These are phyloP conservation scores for Pichia sp. DNA, from an alignment of 1,139 yeast genomes.

Conservation along the genomic window DNA sequence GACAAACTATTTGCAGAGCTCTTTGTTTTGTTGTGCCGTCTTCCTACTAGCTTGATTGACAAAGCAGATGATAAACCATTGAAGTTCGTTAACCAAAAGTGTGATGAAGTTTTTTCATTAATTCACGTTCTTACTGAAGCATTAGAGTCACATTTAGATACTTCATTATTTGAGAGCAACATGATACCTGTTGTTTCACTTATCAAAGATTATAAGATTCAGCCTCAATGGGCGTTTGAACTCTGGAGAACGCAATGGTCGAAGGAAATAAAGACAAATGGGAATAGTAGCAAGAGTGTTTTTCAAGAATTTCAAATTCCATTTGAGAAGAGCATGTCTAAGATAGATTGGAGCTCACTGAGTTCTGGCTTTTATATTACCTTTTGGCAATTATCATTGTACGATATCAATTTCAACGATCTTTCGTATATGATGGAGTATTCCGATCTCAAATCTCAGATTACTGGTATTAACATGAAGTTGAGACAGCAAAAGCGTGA, in stretches of 20 bases:
- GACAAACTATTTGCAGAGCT: constrained; percentile 55
- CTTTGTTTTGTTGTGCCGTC: constrained; percentile 57
- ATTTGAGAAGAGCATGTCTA: constrained; percentile 27
- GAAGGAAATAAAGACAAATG: constrained; percentile 21
- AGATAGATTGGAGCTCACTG: constrained; percentile 37
- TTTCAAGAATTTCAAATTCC: constrained; percentile 24
- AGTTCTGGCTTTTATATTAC: constrained; percentile 46
- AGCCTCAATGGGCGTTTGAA: constrained; percentile 70
- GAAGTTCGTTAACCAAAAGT: constrained; percentile 65
- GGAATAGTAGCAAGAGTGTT: constrained; percentile 13
- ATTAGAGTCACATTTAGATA: constrained; percentile 47
- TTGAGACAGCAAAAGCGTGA: constrained; percentile 34
- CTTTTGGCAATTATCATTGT: constrained; percentile 76
- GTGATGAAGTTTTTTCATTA: constrained; percentile 67
- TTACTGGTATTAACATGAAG: constrained; percentile 36
- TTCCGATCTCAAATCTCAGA: constrained; percentile 36
- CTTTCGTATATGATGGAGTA: constrained; percentile 49
- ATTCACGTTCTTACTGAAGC: constrained; percentile 62
- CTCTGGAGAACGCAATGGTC: constrained; percentile 60
- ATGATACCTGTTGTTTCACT: constrained; percentile 48
- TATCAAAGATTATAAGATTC: constrained; percentile 46
- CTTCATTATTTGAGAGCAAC: constrained; percentile 34
- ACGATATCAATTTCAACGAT: constrained; percentile 61
- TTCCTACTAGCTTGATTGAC: constrained; percentile 42
- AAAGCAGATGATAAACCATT: constrained; percentile 45